Percentiles rank a stretch among this genome's conserved stretches.
Conservation (phyloP, 2,329 filamentous ascomycete species). For the Cercospora berteroae region DNA sequence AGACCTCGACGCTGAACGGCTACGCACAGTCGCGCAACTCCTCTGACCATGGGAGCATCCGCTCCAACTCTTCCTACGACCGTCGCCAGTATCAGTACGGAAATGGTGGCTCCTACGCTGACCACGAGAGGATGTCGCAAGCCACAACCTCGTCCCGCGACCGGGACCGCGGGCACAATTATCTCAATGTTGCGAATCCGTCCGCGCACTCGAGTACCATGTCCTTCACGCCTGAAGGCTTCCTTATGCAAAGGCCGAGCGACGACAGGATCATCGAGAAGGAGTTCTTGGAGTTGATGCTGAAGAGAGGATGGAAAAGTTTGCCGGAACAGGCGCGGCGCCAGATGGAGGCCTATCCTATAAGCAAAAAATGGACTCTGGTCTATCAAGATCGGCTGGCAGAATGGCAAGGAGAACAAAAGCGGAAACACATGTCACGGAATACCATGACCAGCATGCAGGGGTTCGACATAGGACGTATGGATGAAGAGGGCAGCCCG, state of each 20-base stretch:
- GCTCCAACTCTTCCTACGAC: slow-evolving; percentile 61
- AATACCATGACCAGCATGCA: slow-evolving; percentile 60
- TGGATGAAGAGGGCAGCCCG: slow-evolving; percentile 91
- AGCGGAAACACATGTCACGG: slow-evolving; percentile 72
- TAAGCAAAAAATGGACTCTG: slow-evolving; percentile 95
- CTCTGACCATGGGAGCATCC: slow-evolving; percentile 62
- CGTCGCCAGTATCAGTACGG: slow-evolving; percentile 51
- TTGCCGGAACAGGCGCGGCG: slow-evolving; percentile 88
- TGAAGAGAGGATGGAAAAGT: slow-evolving; percentile 96
- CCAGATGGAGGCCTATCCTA: slow-evolving; percentile 94
- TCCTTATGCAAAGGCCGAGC: slow-evolving; percentile 67
- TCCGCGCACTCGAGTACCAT: slow-evolving; percentile 50
- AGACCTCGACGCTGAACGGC: slow-evolving; percentile 54
- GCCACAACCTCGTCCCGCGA: slow-evolving; percentile 41
- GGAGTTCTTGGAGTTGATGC: slow-evolving; percentile 91
- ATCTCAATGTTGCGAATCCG: slow-evolving; percentile 44
- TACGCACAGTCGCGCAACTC: slow-evolving; percentile 32
- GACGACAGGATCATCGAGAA: slow-evolving; percentile 84
- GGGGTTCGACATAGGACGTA: slow-evolving; percentile 68
- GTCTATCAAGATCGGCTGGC: slow-evolving; percentile 92
- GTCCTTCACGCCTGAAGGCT: slow-evolving; percentile 54
- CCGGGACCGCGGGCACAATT: slow-evolving; percentile 36
- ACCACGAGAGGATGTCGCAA: slow-evolving; percentile 42
- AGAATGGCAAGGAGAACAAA: slow-evolving; percentile 92
- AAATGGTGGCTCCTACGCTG: slow-evolving; percentile 47